Conservation (phyloP, 1,139 yeast genomes). For the Geotrichum reessii region DNA sequence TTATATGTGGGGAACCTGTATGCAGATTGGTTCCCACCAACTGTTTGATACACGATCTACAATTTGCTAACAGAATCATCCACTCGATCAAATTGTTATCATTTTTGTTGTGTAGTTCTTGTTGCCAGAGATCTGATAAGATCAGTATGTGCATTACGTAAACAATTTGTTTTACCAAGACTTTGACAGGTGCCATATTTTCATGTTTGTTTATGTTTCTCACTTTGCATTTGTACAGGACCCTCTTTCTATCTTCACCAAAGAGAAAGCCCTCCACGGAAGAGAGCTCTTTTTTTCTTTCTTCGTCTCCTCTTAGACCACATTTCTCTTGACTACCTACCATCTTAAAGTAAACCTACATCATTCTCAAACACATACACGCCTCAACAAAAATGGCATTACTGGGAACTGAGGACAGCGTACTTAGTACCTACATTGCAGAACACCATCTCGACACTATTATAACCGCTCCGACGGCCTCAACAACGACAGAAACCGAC, state of each 20-base stretch:
- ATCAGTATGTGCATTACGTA: background rate
- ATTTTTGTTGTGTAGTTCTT: too few relatives aligned
- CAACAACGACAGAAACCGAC: background rate
- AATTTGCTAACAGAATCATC: too few relatives aligned
- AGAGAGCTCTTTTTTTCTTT: background rate
- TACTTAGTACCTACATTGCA: constrained; percentile 11
- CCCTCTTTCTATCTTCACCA: background rate
- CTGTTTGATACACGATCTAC: too few relatives aligned
- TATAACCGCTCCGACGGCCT: background rate
- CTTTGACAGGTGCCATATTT: background rate
- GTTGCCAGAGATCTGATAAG: background rate
- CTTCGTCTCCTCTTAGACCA: background rate
- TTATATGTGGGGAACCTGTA: too few relatives aligned
- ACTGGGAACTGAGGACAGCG: background rate
- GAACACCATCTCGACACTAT: constrained; percentile 14
- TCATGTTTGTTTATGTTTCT: background rate
- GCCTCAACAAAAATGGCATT: background rate
- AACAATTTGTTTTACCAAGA: background rate
- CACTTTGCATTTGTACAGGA: background rate
- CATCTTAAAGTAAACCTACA: background rate
- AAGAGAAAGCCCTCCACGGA: background rate
- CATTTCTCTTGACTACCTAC: background rate
- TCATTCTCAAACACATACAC: background rate
- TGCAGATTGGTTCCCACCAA: too few relatives aligned
- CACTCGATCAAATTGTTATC: too few relatives aligned